Conservation (phyloP, 116 monocot genomes). For the Dioscorea cayenensis region DNA sequence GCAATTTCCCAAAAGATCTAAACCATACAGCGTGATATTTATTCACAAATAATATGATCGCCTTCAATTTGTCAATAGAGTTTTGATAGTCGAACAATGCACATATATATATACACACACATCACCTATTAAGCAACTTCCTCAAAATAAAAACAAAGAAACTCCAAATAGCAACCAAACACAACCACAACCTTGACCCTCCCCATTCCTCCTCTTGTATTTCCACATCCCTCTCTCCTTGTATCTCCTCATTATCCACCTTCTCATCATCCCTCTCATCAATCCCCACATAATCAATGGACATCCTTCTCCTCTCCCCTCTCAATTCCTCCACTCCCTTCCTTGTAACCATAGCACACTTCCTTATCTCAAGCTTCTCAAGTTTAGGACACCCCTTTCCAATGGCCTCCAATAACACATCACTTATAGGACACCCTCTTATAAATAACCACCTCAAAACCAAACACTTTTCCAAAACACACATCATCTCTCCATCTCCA, state of each 20-base stretch:
- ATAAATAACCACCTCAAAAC: slow-evolving; percentile 65
- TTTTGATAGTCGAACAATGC: too few relatives aligned
- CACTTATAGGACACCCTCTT: slow-evolving; percentile 66
- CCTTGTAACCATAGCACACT: slow-evolving; percentile 51
- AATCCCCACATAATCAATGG: slow-evolving; percentile 39
- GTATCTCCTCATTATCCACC: slow-evolving; percentile 20
- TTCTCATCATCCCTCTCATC: slow-evolving; percentile 4
- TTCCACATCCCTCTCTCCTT: slow-evolving; percentile 27
- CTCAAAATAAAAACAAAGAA: slow-evolving; percentile 36
- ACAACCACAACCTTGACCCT: slow-evolving; percentile 25
- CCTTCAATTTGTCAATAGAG: too few relatives aligned
- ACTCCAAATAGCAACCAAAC: slow-evolving; percentile 22
- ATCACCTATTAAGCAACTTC: slow-evolving; percentile 10
- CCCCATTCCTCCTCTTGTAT: slow-evolving; percentile 21
- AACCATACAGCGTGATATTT: too few relatives aligned
- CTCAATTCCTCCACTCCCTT: slow-evolving; percentile 48
- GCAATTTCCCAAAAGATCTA: too few relatives aligned
- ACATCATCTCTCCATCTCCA: slow-evolving; percentile 61
- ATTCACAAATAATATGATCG: too few relatives aligned
- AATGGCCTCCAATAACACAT: slow-evolving; percentile 54
- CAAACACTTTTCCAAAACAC: slow-evolving; percentile 47
- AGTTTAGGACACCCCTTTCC: slow-evolving; percentile 60
- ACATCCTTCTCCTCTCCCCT: slow-evolving; percentile 23
- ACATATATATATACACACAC: too few relatives aligned
- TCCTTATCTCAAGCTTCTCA: slow-evolving; percentile 73